phyloP scores from a whole-genome alignment of 768 basidiomycete species.

The Xerocomus spinulosus region DNA sequence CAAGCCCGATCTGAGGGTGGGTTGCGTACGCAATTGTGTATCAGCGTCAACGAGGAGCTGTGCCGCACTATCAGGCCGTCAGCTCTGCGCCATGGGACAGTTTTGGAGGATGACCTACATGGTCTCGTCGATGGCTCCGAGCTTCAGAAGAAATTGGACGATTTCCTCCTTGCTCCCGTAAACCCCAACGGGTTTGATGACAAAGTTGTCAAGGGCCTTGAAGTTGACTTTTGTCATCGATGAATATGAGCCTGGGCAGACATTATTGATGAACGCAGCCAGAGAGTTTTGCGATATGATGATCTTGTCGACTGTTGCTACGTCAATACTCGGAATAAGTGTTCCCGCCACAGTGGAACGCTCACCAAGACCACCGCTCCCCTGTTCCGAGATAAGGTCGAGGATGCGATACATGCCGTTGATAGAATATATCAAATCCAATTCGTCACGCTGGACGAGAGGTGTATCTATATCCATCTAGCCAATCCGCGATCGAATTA shows the following conservation, averaged over 20 bases:
- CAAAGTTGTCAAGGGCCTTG: constrained; percentile 41
- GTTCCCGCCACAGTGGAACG: background rate
- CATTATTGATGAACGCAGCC: constrained; percentile 41
- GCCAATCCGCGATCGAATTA: background rate
- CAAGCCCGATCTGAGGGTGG: constrained; percentile 20
- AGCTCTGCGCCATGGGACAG: background rate
- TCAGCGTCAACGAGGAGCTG: constrained; percentile 16
- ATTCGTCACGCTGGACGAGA: constrained; percentile 4
- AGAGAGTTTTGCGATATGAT: constrained; percentile 54
- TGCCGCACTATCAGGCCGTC: constrained; percentile 3
- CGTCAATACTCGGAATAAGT: background rate
- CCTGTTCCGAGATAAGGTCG: constrained; percentile 49
- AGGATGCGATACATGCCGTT: constrained; percentile 50
- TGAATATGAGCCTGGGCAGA: constrained; percentile 48
- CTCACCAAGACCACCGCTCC: constrained; percentile 49
- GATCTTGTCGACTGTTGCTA: constrained; percentile 53
- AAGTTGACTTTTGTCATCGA: constrained; percentile 58
- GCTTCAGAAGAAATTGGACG: constrained; percentile 38
- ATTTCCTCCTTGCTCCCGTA: constrained; percentile 55
- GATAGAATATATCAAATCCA: constrained; percentile 30
- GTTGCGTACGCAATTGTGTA: background rate
- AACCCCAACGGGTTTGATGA: constrained; percentile 49
- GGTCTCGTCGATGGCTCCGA: constrained; percentile 34
- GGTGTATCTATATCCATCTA: constrained; percentile 19
- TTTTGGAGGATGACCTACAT: constrained; percentile 31